phyloP scores from a whole-genome alignment of 2,329 filamentous ascomycete genomes.

The Magnaporthiopsis incrustans region DNA sequence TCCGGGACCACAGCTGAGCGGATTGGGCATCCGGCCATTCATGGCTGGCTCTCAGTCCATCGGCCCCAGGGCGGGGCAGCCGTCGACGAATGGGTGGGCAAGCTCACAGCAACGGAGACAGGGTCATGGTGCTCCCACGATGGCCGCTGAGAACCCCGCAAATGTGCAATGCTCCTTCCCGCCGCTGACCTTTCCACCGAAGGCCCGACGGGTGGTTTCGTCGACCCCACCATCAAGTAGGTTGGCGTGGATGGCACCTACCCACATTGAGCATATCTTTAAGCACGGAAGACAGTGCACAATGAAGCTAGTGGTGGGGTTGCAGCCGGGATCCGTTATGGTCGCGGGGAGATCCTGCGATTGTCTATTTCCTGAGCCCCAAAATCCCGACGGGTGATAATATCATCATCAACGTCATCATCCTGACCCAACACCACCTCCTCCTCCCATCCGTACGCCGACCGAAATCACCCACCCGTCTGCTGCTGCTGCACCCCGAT shows the following conservation, averaged over 20 bases:
- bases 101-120: neutral
- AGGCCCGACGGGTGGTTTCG: neutral
- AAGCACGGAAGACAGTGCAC: too few relatives aligned
- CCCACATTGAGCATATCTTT: neutral
- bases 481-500: neutral
- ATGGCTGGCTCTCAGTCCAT: neutral
- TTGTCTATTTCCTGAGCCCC: neutral
- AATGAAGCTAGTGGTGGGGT: neutral
- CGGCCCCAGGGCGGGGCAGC: neutral
- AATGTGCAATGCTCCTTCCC: too few relatives aligned
- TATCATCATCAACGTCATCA: neutral
- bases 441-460: neutral
- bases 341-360: neutral
- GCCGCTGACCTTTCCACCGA: neutral
- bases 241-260: neutral
- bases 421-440: neutral
- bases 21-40: neutral
- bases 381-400: slow-evolving; percentile 3
- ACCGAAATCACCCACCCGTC: neutral
- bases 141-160: neutral
- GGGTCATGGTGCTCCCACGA: neutral
- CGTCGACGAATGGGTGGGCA: neutral
- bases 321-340: neutral
- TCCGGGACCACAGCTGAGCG: neutral
- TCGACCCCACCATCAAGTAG: too few relatives aligned